These are phyloP conservation scores for Ceratobasidium sp. DNA, from an alignment of 1,284 basidiomycete genomes.

Conservation along the genomic window DNA sequence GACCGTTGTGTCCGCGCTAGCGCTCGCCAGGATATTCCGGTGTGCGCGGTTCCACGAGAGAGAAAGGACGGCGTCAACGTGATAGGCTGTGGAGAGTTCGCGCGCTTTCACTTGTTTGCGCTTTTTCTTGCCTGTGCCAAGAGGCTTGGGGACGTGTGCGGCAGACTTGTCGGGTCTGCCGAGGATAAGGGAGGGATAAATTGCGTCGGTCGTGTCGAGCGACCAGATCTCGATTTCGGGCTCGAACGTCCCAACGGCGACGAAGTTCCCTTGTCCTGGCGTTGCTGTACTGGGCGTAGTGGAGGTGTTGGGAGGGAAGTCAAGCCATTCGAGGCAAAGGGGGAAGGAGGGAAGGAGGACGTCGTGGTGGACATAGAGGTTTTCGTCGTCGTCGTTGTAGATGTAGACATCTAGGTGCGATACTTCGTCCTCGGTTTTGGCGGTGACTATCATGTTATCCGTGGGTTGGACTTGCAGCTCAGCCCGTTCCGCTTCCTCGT, in stretches of 20 bases:
- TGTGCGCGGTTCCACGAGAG: constrained; percentile 93
- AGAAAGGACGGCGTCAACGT: constrained; percentile 92
- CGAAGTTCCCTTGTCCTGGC: constrained; percentile 76
- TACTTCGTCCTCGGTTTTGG: constrained; percentile 97
- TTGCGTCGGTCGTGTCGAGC: constrained; percentile 90
- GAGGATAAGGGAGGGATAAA: constrained; percentile 93
- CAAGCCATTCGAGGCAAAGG: constrained; percentile 98
- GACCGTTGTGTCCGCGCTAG: constrained; percentile 93
- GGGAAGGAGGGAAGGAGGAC: constrained; percentile 98
- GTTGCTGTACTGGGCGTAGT: constrained; percentile 52
- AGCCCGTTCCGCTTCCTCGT: constrained; percentile 85
- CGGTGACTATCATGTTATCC: constrained; percentile 92
- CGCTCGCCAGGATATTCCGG: constrained; percentile 90
- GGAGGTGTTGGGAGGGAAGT: constrained; percentile 80
- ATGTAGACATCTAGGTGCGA: constrained; percentile 96
- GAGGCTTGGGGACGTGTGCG: constrained; percentile 77
- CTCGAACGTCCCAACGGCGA: constrained; percentile 97
- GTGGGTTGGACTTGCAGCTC: constrained; percentile 90
- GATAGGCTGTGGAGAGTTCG: constrained; percentile 73
- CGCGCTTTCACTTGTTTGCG: constrained; percentile 87
- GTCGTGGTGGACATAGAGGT: constrained; percentile 97
- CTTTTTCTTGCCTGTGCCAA: constrained; percentile 94
- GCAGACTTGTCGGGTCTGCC: constrained; percentile 89
- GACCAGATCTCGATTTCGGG: constrained; percentile 99
- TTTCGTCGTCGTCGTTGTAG: constrained; percentile 92